These are phyloP conservation scores for Globisporangium takayamanum DNA, from an alignment of 352 stramenopile genomes.

Conservation along the genomic window DNA sequence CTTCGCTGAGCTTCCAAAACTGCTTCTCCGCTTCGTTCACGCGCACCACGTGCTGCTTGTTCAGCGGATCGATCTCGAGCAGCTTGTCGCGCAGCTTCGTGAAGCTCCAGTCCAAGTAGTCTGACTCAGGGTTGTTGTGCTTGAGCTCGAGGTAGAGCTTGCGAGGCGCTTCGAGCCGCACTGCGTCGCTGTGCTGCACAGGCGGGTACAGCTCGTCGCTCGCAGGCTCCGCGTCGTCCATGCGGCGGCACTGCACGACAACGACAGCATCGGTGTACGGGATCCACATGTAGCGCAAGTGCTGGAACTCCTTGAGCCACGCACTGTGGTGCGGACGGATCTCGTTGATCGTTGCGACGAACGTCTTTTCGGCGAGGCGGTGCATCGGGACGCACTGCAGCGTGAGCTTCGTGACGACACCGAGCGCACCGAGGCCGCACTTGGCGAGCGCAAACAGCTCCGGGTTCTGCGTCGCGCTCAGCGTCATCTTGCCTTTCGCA, in stretches of 20 bases:
- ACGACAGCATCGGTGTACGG: slow-evolving; percentile 95
- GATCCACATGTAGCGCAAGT: slow-evolving; percentile 98
- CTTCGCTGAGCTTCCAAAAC: slow-evolving; percentile 94
- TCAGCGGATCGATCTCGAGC: slow-evolving; percentile 79
- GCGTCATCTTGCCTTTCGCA: slow-evolving; percentile 83
- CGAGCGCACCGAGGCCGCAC: slow-evolving; percentile 93
- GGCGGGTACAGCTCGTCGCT: slow-evolving; percentile 37
- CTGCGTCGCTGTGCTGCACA: slow-evolving; percentile 38
- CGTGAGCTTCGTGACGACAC: slow-evolving; percentile 95
- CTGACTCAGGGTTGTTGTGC: slow-evolving; percentile 41
- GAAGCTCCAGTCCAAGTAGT: slow-evolving; percentile 77
- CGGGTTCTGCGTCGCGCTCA: slow-evolving; percentile 73
- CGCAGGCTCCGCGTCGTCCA: slow-evolving; percentile 38
- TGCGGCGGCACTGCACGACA: slow-evolving; percentile 87
- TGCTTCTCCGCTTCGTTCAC: slow-evolving; percentile 94
- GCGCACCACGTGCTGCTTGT: slow-evolving; percentile 89
- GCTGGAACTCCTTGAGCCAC: slow-evolving; percentile 74
- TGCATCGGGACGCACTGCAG: slow-evolving; percentile 94
- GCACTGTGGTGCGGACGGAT: slow-evolving; percentile 72
- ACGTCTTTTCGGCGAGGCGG: slow-evolving; percentile 91
- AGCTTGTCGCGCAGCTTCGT: slow-evolving; percentile 82
- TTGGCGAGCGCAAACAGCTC: slow-evolving; percentile 90
- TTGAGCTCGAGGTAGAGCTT: slow-evolving; percentile 77
- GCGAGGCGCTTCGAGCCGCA: slow-evolving; percentile 67
- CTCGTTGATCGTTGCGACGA: slow-evolving; percentile 85